Evolutionary conservation across 345 rosid genomes (phyloP), one percentile per base, ranked within the genome.

Genomic region (Hibiscus syriacus): DNA sequence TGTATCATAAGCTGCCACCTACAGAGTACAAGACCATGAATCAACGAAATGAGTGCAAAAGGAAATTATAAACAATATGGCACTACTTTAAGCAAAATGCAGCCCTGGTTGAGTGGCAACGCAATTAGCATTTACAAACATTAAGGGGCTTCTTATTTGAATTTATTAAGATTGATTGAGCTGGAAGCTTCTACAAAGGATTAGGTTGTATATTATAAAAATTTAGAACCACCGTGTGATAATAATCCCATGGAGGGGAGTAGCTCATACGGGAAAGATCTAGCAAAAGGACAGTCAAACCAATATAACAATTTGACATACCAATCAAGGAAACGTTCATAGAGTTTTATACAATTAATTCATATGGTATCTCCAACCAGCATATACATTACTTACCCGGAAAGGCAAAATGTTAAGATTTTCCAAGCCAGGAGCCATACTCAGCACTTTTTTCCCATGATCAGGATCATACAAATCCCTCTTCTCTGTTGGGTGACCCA

Each of bases 341-440:
- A 36, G 39, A 10, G 49, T 61, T 48, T 17, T 48, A 48, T 16
- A 65, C 17, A 26, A 65, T 38, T n/a, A 46, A 48, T 29, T 16
- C 26, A 65, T 5, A 30, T 19, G 20, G 43, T 12, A 60, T 19
- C 48, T 36, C 43, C 23, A 34, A 52, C 14, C 59, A 38, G 34
- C 32, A 34, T 14, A 32, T 1, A 38, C 1, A 36, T 54, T 55
- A 69, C 77, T 26, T 74, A 94, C 99, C 93, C 86, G 83, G 79
- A 94, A 94, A 50, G 99, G 99, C 81, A 89, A 83, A 69, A 94
- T 89, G 68, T 89, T 91, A 34, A 94, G 85, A 80, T 92, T 91
- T 82, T 94, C 98, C 53, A 94, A 85, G 68, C 99, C 96, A 54
- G 87, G 99, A 60, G 99, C 99, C 98, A 94, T 92, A 85, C 98